These are phyloP conservation scores for Xylariaceae sp. DNA, from an alignment of 2,329 filamentous ascomycete genomes.

Conservation along the genomic window DNA sequence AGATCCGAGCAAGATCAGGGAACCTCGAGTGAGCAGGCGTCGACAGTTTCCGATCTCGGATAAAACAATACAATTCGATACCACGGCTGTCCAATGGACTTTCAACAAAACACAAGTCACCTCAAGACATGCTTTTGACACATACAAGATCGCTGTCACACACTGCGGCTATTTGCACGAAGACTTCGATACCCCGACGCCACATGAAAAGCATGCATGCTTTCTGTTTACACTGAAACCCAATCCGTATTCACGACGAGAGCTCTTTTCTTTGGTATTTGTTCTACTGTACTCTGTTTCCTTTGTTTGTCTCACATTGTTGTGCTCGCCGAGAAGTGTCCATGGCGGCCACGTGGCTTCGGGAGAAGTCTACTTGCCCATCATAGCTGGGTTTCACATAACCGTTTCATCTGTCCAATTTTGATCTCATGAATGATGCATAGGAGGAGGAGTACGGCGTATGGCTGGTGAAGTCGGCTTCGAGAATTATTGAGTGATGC, in stretches of 20 bases:
- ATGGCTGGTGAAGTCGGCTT: conserved; percentile 3
- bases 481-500: not conserved
- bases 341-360: conserved; percentile 10
- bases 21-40: conserved; percentile 40
- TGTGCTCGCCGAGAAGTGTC: too few relatives aligned
- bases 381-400: conserved; percentile 14
- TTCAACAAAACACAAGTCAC: too few relatives aligned
- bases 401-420: conserved; percentile 14
- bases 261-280: conserved; percentile 9
- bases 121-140: too few relatives aligned
- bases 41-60: not conserved
- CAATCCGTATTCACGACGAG: conserved; percentile 2
- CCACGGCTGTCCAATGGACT: too few relatives aligned
- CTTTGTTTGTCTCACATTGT: conserved; percentile 7
- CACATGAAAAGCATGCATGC: conserved; percentile 18
- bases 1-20: conserved; percentile 60
- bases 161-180: conserved; percentile 9
- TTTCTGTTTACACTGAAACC: conserved; percentile 16
- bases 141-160: too few relatives aligned
- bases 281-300: conserved; percentile 9
- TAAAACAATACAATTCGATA: too few relatives aligned
- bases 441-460: conserved; percentile 13
- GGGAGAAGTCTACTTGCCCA: conserved; percentile 15
- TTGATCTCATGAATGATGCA: conserved; percentile 19
- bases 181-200: conserved; percentile 28